A percentile compares a stretch with the other conserved stretches of the same genome.
These are phyloP conservation scores for Madurella fahalii DNA, from an alignment of 2,329 filamentous ascomycete species.

Conservation along the genomic window DNA sequence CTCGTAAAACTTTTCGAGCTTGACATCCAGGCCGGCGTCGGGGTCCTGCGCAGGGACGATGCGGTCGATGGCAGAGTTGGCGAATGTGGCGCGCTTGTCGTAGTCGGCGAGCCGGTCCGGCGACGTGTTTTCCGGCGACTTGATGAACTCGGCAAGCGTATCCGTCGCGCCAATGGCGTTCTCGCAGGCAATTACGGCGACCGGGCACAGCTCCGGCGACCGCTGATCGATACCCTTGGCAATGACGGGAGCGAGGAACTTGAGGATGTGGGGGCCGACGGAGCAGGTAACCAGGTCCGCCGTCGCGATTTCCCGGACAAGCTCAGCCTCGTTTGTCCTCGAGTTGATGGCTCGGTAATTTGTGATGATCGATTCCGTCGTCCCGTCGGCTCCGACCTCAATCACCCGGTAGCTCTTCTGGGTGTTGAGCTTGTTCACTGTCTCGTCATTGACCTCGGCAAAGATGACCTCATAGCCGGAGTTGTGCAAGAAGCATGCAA, in stretches of 20 bases:
- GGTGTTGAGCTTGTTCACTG: slow-evolving; percentile 76
- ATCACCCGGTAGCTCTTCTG: slow-evolving; percentile 82
- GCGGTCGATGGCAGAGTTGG: slow-evolving; percentile 97
- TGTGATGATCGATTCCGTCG: slow-evolving; percentile 75
- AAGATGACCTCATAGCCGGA: slow-evolving; percentile 96
- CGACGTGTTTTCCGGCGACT: slow-evolving; percentile 66
- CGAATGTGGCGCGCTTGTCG: slow-evolving; percentile 74
- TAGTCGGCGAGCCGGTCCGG: slow-evolving; percentile 64
- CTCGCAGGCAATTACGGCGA: slow-evolving; percentile 95
- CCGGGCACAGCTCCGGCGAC: slow-evolving; percentile 57
- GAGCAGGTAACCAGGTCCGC: slow-evolving; percentile 95
- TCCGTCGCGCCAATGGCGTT: slow-evolving; percentile 95
- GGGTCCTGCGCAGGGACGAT: slow-evolving; percentile 90
- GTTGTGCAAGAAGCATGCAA: slow-evolving; percentile 88
- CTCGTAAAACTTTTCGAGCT: slow-evolving; percentile 97
- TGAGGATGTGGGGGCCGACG: slow-evolving; percentile 91
- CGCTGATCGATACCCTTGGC: slow-evolving; percentile 87
- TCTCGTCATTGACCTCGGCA: slow-evolving; percentile 81
- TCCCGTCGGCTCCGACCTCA: slow-evolving; percentile 82
- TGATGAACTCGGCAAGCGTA: slow-evolving; percentile 77
- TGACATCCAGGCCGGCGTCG: slow-evolving; percentile 79
- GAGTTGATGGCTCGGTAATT: slow-evolving; percentile 98
- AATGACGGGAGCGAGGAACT: slow-evolving; percentile 93
- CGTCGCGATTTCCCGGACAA: slow-evolving; percentile 78
- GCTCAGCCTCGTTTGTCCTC: slow-evolving; percentile 73